Evolutionary conservation across 805 yeast genomes (phyloP), one percentile per base, ranked within the genome.

Genomic region (Wickerhamiella parazyma): DNA sequence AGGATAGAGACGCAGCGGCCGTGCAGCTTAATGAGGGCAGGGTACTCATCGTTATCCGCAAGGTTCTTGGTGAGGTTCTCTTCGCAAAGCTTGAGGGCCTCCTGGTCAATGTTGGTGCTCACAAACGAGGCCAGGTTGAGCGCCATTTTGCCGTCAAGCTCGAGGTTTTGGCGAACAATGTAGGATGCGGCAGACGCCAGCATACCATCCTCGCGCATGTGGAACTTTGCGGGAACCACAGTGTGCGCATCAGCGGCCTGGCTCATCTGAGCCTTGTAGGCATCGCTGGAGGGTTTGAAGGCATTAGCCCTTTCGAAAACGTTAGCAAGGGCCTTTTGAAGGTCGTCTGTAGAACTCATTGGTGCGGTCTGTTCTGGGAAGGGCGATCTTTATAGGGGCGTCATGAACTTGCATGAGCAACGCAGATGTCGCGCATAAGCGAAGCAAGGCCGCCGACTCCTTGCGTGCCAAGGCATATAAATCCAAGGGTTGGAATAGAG

Each of bases 31-130:
- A 82, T 67, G 59, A 86, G 60, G 38, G 86, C 80, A 8, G 96
- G 95, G 60, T 86, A 86, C 67, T 86, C 96, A 59, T 87, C 95
- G 53, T 80, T 79, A 62, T 86, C 96, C 7, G 95, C 95, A 55
- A 86, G 67, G 61, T 86, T 86, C 68, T 87, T 86, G 52, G 82
- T 78, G 47, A 85, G 54, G 60, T 86, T 86, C 59, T 82, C 87
- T 20, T 59, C 38, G 44, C 78, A 71, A 51, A 86, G 69, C 49
- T 67, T 66, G 16, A 63, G 61, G 3, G 79, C 75, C 16, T 61
- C 60, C n/a, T 67, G 72, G 44, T 75, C 75, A 18, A 78, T 57
- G 50, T 67, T 71, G 6, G 94, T 86, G 63, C 82, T 83, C 50
- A 86, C 96, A 58, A 86, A 86, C 24, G 89, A 78, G 3, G 96